These are phyloP conservation scores for Penstemon newberryi DNA, from an alignment of 257 asterid genomes.

Conservation along the genomic window DNA sequence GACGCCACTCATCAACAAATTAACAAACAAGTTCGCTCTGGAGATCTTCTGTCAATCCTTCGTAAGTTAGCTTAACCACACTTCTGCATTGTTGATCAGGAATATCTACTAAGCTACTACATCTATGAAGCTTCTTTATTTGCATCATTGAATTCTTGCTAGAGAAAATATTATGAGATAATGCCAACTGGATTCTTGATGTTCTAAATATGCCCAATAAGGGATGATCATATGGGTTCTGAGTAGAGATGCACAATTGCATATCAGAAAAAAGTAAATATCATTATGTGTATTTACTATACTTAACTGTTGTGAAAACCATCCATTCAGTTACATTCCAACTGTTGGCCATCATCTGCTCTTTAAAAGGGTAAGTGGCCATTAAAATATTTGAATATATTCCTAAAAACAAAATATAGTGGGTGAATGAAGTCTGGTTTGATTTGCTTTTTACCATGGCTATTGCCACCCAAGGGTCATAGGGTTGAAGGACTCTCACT, in stretches of 20 bases:
- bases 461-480: not conserved
- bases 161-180: not conserved
- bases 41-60: slow-evolving; percentile 62
- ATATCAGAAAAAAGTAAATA: slow-evolving; percentile 9
- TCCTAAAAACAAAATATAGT: not conserved
- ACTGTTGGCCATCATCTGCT: slow-evolving; percentile 6
- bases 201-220: slow-evolving; percentile 10
- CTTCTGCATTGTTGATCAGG: slow-evolving; percentile 20
- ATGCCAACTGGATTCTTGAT: slow-evolving; percentile 10
- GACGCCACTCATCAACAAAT: slow-evolving; percentile 70
- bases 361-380: slow-evolving; percentile 21
- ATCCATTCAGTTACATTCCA: slow-evolving; percentile 9
- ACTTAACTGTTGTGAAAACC: slow-evolving; percentile 3
- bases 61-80: slow-evolving; percentile 58
- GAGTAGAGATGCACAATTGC: slow-evolving; percentile 6
- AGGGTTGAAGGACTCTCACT: not conserved
- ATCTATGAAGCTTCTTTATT: slow-evolving; percentile 11
- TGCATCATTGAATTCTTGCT: not conserved
- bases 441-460: slow-evolving; percentile 14
- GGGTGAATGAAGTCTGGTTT: slow-evolving; percentile 16
- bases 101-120: not conserved
- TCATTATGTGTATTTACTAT: not conserved
- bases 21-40: slow-evolving; percentile 53
- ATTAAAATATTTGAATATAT: too few relatives aligned
- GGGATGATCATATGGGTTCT: slow-evolving; percentile 16